Base-by-base conservation (phyloP, 805 yeast genomes). In the Yarrowia sp. region DNA sequence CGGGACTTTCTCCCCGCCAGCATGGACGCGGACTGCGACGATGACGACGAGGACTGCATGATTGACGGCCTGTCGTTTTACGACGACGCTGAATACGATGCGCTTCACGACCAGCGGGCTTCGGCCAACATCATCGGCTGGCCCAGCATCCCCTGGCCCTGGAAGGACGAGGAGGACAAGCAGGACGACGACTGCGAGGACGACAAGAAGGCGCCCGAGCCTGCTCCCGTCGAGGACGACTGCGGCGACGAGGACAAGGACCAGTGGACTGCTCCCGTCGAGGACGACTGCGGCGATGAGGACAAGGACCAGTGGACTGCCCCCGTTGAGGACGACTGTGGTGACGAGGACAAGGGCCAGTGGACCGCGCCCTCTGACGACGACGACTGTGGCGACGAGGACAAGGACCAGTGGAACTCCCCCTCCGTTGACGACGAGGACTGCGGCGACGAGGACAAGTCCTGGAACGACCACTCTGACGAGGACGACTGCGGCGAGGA, bases 91-190 rank as follows among this genome's bases (percentile, higher is more conserved):
- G 42, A 24, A 4, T 21, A 3, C 16, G 35, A 47, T 13, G 21
- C 29, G 3, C 38, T 47, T 10, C 32, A 29, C 4, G 58, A 25
- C 19, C n/a, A 51, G 42, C 42, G 58, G 22, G 58, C 41, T 10
- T 16, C 32, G 18, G 58, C 58, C 42, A 51, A 33, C 33, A 35
- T 33, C 14, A 51, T 51, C 16, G 42, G 58, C 41, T 51, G 58
- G 58, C 58, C 58, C 41, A 33, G 42, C 31, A 51, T 51, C 19
- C 58, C 58, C 31, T 51, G 58, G 58, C 58, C 58, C 31, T 51
- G 58, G 58, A 51, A 51, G 42, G 42, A 51, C n/a, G 59, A 51
- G 16, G 42, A 51, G 6, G 19, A 47, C 16, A 19, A 49, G 25
- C n/a, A 29, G 27, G 44, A 35, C 14, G 59, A 33, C 9, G 59